A percentile compares a stretch with the other conserved stretches of the same genome.
Conservation (phyloP, 352 stramenopile species). For the Phytophthora brassicae region DNA sequence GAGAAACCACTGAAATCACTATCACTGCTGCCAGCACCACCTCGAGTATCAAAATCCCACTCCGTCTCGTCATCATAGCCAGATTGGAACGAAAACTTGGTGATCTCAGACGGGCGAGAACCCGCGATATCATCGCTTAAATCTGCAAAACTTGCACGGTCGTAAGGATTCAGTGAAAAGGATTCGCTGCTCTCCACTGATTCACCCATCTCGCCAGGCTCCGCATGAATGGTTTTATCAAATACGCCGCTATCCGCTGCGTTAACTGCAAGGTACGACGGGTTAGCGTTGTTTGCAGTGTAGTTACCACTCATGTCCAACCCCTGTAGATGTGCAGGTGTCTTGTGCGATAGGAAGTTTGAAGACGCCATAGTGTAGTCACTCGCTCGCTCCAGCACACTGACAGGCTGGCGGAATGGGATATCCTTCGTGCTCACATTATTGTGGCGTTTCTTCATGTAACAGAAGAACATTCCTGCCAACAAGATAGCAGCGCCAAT, state of each 20-base stretch:
- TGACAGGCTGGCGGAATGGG: conserved; percentile 65
- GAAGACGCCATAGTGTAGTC: conserved; percentile 66
- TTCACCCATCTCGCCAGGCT: conserved; percentile 13
- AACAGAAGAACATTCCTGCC: conserved; percentile 64
- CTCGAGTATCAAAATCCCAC: conserved; percentile 67
- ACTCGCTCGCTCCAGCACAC: conserved; percentile 40
- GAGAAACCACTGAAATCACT: conserved; percentile 39
- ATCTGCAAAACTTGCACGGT: conserved; percentile 68
- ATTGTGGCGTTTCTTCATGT: conserved; percentile 63
- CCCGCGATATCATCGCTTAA: conserved; percentile 53
- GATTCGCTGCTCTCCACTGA: conserved; percentile 46
- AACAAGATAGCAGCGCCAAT: conserved; percentile 72
- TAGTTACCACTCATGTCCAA: conserved; percentile 40
- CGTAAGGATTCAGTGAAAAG: conserved; percentile 75
- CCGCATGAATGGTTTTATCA: conserved; percentile 31
- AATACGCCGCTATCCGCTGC: conserved; percentile 31
- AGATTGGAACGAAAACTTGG: conserved; percentile 79
- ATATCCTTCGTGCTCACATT: conserved; percentile 70
- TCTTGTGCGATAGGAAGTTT: conserved; percentile 71
- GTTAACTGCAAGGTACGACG: conserved; percentile 39
- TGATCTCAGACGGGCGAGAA: conserved; percentile 54
- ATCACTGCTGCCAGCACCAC: conserved; percentile 20
- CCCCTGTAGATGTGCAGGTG: conserved; percentile 36
- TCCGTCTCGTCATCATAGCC: conserved; percentile 72
- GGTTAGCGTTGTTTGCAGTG: conserved; percentile 36